A percentile compares a stretch with the other conserved stretches of the same genome.
Evolutionary conservation across 2,329 filamentous ascomycete genomes (phyloP).

Genomic region (Pseudogymnoascus sp.): DNA sequence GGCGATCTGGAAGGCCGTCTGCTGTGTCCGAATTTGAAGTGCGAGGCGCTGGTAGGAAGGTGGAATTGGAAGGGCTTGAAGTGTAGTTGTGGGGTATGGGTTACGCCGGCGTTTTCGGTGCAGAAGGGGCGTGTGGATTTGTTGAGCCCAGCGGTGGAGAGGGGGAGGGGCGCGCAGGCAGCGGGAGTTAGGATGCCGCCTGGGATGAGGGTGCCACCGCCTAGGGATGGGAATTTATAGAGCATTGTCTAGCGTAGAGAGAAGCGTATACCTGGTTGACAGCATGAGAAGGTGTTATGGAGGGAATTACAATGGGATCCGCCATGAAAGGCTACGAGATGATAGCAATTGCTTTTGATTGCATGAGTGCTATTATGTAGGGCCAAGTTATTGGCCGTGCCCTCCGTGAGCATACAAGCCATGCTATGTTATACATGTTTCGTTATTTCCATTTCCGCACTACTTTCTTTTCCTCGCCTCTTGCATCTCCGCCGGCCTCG

Average conservation of each 20-base stretch:
- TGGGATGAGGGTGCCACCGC: slow-evolving; percentile 27
- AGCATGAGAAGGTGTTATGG: not conserved
- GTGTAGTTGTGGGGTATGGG: slow-evolving; percentile 86
- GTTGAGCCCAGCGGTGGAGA: slow-evolving; percentile 9
- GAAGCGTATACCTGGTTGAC: not conserved
- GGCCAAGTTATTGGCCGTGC: not conserved
- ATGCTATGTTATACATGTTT: slow-evolving; percentile 8
- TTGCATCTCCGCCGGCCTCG: slow-evolving; percentile 24
- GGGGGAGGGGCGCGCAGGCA: slow-evolving; percentile 12
- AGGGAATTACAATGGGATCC: not conserved
- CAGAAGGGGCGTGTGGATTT: slow-evolving; percentile 71
- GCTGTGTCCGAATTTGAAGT: slow-evolving; percentile 71
- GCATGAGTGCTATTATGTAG: slow-evolving; percentile 4
- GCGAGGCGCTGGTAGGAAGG: slow-evolving; percentile 76
- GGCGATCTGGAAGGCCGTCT: slow-evolving; percentile 78
- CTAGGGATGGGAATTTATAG: slow-evolving; percentile 3
- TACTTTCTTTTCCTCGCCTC: slow-evolving; percentile 9
- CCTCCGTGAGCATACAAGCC: not conserved
- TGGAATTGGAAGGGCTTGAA: slow-evolving; percentile 95
- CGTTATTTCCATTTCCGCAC: not conserved
- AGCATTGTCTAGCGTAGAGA: not conserved
- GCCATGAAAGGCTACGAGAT: not conserved
- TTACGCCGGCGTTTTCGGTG: slow-evolving; percentile 83
- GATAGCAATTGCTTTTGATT: not conserved
- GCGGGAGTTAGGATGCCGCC: slow-evolving; percentile 51